A percentile compares a stretch with the other conserved stretches of the same genome.
Evolutionary conservation across 73 alveolate genomes (phyloP).

Genomic region (Paramecium bursaria): DNA sequence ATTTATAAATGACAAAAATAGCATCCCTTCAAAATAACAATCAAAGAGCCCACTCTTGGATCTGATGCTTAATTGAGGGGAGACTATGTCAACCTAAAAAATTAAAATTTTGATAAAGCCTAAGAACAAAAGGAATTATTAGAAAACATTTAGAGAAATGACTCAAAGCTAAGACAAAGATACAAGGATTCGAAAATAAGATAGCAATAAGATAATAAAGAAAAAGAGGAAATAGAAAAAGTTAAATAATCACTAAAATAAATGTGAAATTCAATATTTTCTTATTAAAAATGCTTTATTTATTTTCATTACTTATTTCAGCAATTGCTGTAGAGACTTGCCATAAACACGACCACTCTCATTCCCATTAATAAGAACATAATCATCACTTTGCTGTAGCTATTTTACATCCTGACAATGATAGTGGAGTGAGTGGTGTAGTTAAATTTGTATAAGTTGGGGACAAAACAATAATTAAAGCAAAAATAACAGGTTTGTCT

Average conservation of each 20-base stretch:
- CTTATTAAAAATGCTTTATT: too few relatives aligned
- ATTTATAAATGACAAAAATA: background rate
- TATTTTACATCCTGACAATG: slow-evolving; percentile 31
- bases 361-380: too few relatives aligned
- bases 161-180: slow-evolving; percentile 60
- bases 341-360: too few relatives aligned
- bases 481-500: slow-evolving; percentile 76
- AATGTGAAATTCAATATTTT: too few relatives aligned
- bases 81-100: slow-evolving; percentile 41
- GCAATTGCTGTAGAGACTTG: too few relatives aligned
- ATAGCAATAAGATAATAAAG: too few relatives aligned
- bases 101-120: slow-evolving; percentile 51
- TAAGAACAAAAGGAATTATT: slow-evolving; percentile 63
- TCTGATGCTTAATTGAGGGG: slow-evolving; percentile 63
- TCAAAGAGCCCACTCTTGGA: slow-evolving; percentile 39
- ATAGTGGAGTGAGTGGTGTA: slow-evolving; percentile 76
- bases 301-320: too few relatives aligned
- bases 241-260: too few relatives aligned
- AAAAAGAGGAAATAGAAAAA: too few relatives aligned
- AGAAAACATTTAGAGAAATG: slow-evolving; percentile 63
- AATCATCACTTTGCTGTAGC: too few relatives aligned
- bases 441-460: slow-evolving; percentile 81
- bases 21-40: slow-evolving; percentile 52
- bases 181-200: slow-evolving; percentile 27
- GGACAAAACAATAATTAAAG: slow-evolving; percentile 72